Evolutionary conservation across 805 yeast genomes (phyloP).

Genomic region (Clavispora fructus): DNA sequence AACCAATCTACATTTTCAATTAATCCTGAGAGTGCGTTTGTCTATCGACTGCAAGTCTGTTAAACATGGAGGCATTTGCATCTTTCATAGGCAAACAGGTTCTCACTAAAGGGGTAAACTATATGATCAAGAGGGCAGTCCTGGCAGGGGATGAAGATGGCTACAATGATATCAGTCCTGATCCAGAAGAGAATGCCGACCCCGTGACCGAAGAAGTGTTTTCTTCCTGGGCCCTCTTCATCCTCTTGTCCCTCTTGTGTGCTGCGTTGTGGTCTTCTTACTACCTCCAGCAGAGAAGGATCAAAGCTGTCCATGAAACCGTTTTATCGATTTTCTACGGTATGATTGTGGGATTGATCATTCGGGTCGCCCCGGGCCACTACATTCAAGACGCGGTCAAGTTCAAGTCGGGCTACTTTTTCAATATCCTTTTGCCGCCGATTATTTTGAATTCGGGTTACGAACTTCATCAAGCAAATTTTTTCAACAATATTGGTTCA

Average conservation of each 20-base stretch:
- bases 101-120: constrained; percentile 19
- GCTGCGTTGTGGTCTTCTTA: constrained; percentile 94
- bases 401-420: constrained; percentile 89
- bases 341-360: constrained; percentile 88
- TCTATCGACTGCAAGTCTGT: not conserved
- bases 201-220: constrained; percentile 94
- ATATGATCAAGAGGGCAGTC: constrained; percentile 29
- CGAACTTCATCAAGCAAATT: constrained; percentile 92
- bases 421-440: constrained; percentile 91
- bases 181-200: constrained; percentile 57
- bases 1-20: no score
- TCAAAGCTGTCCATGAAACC: constrained; percentile 96
- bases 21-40: not conserved
- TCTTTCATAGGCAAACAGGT: constrained; percentile 22
- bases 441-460: constrained; percentile 95
- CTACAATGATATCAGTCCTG: constrained; percentile 43
- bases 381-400: constrained; percentile 96
- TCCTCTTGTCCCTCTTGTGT: constrained; percentile 70
- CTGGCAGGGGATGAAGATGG: constrained; percentile 23
- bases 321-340: constrained; percentile 95
- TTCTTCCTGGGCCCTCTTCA: constrained; percentile 95
- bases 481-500: constrained; percentile 86
- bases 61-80: constrained; percentile 2
- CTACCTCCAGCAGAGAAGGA: constrained; percentile 82
- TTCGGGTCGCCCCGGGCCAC: constrained; percentile 91